Conservation (phyloP, 306 rosid species). For the Neltuma alba region DNA sequence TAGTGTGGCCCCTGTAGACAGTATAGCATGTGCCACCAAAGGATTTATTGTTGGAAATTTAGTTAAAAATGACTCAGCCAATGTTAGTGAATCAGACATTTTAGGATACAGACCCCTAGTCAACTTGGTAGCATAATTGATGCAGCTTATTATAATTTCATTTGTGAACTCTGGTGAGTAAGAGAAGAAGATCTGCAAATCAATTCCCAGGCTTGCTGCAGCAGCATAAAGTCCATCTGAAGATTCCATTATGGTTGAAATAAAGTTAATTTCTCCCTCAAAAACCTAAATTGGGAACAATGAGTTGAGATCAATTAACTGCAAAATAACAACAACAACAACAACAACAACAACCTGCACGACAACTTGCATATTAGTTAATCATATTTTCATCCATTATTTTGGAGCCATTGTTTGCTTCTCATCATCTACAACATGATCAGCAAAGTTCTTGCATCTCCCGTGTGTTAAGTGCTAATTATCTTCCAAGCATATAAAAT, state of each 20-base stretch:
- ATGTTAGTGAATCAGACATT: conserved; percentile 86
- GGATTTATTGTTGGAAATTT: conserved; percentile 83
- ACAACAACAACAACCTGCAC: conserved; percentile 24
- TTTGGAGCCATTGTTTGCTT: no score
- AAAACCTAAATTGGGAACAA: conserved; percentile 59
- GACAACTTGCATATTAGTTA: conserved; percentile 5
- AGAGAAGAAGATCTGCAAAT: conserved; percentile 83
- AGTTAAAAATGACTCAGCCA: conserved; percentile 88
- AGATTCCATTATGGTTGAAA: conserved; percentile 81
- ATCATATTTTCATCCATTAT: conserved; percentile 26
- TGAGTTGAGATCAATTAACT: conserved; percentile 30
- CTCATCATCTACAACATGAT: conserved; percentile 20
- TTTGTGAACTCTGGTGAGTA: conserved; percentile 75
- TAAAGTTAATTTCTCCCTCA: conserved; percentile 84
- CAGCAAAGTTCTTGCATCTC: conserved; percentile 23
- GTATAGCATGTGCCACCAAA: conserved; percentile 84
- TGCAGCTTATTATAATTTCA: conserved; percentile 70
- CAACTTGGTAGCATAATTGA: conserved; percentile 50
- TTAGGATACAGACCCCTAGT: conserved; percentile 62
- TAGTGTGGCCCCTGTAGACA: conserved; percentile 73
- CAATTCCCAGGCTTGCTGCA: conserved; percentile 86
- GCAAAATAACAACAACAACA: neutral
- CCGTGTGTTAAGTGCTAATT: conserved; percentile 15
- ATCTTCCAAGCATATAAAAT: conserved; percentile 31
- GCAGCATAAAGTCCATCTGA: conserved; percentile 95